Percentiles rank a stretch among this genome's conserved stretches.
Evolutionary conservation across 208 protist genomes (phyloP).

Genomic region (Leishmania major): DNA sequence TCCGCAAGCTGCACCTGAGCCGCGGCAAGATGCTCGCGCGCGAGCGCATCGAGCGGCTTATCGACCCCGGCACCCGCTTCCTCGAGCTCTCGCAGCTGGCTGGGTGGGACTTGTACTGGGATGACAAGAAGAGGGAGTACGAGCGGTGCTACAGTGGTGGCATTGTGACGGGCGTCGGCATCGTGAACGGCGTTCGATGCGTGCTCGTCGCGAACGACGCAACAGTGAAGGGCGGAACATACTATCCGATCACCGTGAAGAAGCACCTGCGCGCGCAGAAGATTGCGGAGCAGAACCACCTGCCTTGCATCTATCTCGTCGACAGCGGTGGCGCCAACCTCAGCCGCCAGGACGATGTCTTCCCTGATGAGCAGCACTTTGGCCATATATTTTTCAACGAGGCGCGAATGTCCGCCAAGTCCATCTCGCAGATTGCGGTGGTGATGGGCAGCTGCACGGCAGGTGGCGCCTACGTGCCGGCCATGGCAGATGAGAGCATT

Average conservation of each 20-base stretch:
- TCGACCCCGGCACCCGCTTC: conserved; percentile 94
- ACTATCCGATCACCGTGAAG: conserved; percentile 98
- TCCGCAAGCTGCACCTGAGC: conserved; percentile 38
- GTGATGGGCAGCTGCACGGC: conserved; percentile 98
- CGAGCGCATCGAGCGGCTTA: conserved; percentile 90
- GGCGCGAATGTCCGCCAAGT: conserved; percentile 93
- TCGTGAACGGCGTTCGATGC: conserved; percentile 82
- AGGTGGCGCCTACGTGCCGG: conserved; percentile 96
- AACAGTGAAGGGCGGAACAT: conserved; percentile 98
- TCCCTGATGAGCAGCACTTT: conserved; percentile 97
- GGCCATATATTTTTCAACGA: conserved; percentile 98
- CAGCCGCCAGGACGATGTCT: conserved; percentile 91
- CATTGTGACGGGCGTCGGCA: conserved; percentile 95
- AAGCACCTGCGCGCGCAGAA: conserved; percentile 97
- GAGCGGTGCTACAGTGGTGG: conserved; percentile 89
- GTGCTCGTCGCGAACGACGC: conserved; percentile 98
- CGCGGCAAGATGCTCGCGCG: conserved; percentile 90
- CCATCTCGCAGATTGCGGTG: conserved; percentile 96
- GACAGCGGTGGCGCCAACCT: conserved; percentile 97
- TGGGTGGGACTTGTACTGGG: conserved; percentile 93
- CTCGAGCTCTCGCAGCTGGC: conserved; percentile 96
- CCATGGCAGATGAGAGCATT: conserved; percentile 95
- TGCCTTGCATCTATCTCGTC: conserved; percentile 98
- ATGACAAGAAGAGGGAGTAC: conserved; percentile 48
- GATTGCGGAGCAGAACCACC: conserved; percentile 94